A percentile compares a stretch with the other conserved stretches of the same genome.
phyloP scores from a whole-genome alignment of 805 yeast genomes.

The Candida sphagnicola region DNA sequence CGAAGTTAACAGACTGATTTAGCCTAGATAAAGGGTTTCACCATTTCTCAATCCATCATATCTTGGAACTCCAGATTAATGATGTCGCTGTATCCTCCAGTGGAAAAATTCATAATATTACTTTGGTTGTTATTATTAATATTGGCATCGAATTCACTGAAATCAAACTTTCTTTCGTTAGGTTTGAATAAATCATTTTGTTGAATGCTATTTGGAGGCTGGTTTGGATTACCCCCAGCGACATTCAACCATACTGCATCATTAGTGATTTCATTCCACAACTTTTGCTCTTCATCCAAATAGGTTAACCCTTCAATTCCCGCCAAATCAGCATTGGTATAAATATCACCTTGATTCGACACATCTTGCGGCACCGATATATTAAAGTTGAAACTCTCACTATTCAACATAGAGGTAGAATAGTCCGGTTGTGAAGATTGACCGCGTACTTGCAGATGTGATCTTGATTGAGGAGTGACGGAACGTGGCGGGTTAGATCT shows the following conservation, averaged over 20 bases:
- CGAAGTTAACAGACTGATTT: no score
- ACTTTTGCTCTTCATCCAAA: constrained; percentile 42
- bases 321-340: constrained; percentile 32
- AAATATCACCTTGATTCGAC: constrained; percentile 23
- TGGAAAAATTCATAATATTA: constrained; percentile 1
- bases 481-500: not conserved
- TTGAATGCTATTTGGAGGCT: constrained; percentile 13
- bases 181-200: constrained; percentile 2
- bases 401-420: constrained; percentile 14
- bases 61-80: constrained; percentile 36
- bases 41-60: constrained; percentile 14
- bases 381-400: constrained; percentile 16
- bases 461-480: not conserved
- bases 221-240: constrained; percentile 18
- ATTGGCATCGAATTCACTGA: not conserved
- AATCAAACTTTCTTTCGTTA: constrained; percentile 3
- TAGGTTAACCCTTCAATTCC: constrained; percentile 42
- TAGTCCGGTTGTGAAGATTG: not conserved
- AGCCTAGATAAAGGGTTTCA: not conserved
- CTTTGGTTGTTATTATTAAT: not conserved
- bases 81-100: constrained; percentile 34
- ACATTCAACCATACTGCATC: constrained; percentile 70
- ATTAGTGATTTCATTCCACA: constrained; percentile 76
- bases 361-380: constrained; percentile 10
- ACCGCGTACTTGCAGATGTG: not conserved